Evolutionary conservation across 2,329 filamentous ascomycete genomes (phyloP).

Genomic region (Penicillium sp.): DNA sequence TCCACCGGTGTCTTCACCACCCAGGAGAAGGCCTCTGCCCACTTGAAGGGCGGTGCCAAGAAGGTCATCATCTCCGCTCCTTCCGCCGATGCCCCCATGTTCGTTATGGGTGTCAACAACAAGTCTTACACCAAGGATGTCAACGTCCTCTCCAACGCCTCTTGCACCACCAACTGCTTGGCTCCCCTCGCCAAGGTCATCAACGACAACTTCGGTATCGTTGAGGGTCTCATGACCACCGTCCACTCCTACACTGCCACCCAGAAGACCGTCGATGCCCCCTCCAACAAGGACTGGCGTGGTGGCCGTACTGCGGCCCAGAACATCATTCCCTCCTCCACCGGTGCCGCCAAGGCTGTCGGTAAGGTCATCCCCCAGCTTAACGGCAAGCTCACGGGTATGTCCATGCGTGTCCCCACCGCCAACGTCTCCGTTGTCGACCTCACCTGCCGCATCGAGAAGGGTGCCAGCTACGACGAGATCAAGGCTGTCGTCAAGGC

Average conservation of each 20-base stretch:
- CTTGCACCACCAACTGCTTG: conserved; percentile 99
- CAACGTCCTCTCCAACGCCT: conserved; percentile 97
- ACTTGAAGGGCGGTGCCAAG: conserved; percentile 96
- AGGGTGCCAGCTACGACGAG: conserved; percentile 69
- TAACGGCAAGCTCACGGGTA: conserved; percentile 99
- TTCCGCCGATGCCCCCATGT: conserved; percentile 88
- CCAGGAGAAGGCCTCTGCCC: conserved; percentile 88
- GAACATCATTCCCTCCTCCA: conserved; percentile 99
- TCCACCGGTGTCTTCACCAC: conserved; percentile 99
- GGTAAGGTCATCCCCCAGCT: conserved; percentile 98
- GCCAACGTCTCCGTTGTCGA: conserved; percentile 99
- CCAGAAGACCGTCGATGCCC: conserved; percentile 98
- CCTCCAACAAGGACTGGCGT: conserved; percentile 98
- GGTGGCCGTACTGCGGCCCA: conserved; percentile 97
- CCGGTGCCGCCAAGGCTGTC: conserved; percentile 99
- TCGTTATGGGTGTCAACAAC: conserved; percentile 99
- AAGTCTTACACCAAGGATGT: conserved; percentile 86
- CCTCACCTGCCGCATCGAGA: conserved; percentile 90
- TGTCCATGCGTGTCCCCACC: conserved; percentile 99
- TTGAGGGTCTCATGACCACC: conserved; percentile 99
- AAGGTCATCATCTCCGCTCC: conserved; percentile 74
- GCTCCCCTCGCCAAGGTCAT: conserved; percentile 99
- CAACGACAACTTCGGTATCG: conserved; percentile 95
- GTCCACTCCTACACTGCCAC: conserved; percentile 99
- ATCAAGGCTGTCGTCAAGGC: conserved; percentile 93